Percentiles rank a stretch among this genome's conserved stretches.
phyloP scores from a whole-genome alignment of 129 eudicot species.

The Centrapalus pauciflorus region DNA sequence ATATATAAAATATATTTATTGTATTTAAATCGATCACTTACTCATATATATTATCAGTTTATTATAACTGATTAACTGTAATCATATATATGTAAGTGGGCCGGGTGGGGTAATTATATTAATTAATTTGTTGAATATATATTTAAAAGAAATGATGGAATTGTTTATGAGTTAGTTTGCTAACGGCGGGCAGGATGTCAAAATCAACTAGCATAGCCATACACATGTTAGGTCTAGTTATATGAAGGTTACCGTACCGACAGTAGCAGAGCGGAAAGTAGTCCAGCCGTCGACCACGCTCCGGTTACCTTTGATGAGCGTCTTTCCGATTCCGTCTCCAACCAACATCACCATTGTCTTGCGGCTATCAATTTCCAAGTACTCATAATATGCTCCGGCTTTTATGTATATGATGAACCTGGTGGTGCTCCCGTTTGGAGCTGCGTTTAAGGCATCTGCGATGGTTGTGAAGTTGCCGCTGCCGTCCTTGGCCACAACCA shows the following conservation, averaged over 20 bases:
- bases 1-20: too few relatives aligned
- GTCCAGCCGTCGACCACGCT: slow-evolving; percentile 56
- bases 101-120: too few relatives aligned
- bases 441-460: slow-evolving; percentile 46
- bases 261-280: slow-evolving; percentile 62
- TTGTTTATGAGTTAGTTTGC: too few relatives aligned
- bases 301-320: slow-evolving; percentile 61
- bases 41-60: too few relatives aligned
- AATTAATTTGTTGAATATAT: too few relatives aligned
- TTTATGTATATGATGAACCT: slow-evolving; percentile 68
- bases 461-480: slow-evolving; percentile 59
- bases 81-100: too few relatives aligned
- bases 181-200: too few relatives aligned
- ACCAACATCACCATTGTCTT: slow-evolving; percentile 62
- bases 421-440: slow-evolving; percentile 51
- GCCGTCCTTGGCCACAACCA: slow-evolving; percentile 80
- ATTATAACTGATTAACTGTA: too few relatives aligned
- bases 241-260: too few relatives aligned
- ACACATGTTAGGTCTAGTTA: too few relatives aligned
- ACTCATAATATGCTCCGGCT: slow-evolving; percentile 56
- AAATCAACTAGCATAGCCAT: not conserved
- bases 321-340: slow-evolving; percentile 69
- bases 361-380: slow-evolving; percentile 34
- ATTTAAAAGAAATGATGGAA: too few relatives aligned
- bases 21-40: too few relatives aligned